A percentile compares a stretch with the other conserved stretches of the same genome.
These are phyloP conservation scores for Aspergillus brasiliensis DNA, from an alignment of 2,329 filamentous ascomycete species.

Conservation along the genomic window DNA sequence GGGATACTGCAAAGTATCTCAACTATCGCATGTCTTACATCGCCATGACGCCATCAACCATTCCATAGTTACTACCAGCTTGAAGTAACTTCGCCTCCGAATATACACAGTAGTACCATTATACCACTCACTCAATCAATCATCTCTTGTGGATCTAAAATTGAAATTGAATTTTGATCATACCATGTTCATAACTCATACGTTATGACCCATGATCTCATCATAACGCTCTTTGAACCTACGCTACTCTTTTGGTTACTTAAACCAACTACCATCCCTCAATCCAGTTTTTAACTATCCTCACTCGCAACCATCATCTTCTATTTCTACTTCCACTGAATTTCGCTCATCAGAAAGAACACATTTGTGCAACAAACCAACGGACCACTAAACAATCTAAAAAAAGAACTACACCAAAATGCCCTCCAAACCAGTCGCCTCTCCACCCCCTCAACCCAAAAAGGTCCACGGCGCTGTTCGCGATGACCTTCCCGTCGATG, in stretches of 20 bases:
- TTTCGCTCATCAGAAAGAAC: too few relatives aligned
- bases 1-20: too few relatives aligned
- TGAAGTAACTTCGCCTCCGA: too few relatives aligned
- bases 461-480: slow-evolving; percentile 1
- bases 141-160: background rate
- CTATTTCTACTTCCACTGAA: too few relatives aligned
- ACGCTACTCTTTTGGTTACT: too few relatives aligned
- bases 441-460: background rate
- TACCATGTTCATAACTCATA: background rate
- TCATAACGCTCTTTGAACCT: background rate
- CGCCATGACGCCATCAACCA: background rate
- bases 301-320: slow-evolving; percentile 47
- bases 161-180: too few relatives aligned
- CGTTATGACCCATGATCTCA: background rate
- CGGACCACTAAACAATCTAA: too few relatives aligned
- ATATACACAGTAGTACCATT: too few relatives aligned
- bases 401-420: too few relatives aligned
- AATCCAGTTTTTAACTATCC: background rate
- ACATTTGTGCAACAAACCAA: slow-evolving; percentile 14
- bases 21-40: background rate
- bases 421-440: slow-evolving; percentile 55
- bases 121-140: background rate
- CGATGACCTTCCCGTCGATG: slow-evolving; percentile 3
- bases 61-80: too few relatives aligned
- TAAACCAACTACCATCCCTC: too few relatives aligned